These are phyloP conservation scores for Spencermartinsiella europaea DNA, from an alignment of 805 yeast species.

Conservation along the genomic window DNA sequence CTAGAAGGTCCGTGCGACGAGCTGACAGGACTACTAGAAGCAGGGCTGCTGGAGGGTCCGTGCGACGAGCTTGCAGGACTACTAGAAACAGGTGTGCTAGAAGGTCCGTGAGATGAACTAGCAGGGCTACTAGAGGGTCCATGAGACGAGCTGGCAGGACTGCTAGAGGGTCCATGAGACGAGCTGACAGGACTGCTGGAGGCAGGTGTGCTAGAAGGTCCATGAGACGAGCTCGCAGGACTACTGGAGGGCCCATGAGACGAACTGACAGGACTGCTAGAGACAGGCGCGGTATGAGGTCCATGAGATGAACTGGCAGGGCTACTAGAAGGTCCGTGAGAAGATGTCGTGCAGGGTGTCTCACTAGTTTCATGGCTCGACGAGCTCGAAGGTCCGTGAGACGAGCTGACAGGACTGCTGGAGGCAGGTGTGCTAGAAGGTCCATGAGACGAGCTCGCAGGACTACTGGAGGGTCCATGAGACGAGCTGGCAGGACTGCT, in stretches of 20 bases:
- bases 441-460: too few relatives aligned
- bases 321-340: not conserved
- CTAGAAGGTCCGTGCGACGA: too few relatives aligned
- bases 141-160: not conserved
- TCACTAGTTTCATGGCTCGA: too few relatives aligned
- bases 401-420: too few relatives aligned
- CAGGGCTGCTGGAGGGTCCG: too few relatives aligned
- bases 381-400: too few relatives aligned
- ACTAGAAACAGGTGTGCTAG: not conserved
- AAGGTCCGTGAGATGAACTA: not conserved
- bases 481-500: too few relatives aligned
- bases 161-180: not conserved
- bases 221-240: not conserved
- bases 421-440: too few relatives aligned
- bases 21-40: too few relatives aligned
- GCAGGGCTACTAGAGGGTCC: not conserved
- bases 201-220: too few relatives aligned
- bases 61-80: not conserved
- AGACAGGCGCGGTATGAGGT: not conserved
- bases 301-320: not conserved
- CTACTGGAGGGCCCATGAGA: not conserved
- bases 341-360: too few relatives aligned
- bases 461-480: too few relatives aligned
- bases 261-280: not conserved
- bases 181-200: not conserved